Percentiles rank a stretch among this genome's conserved stretches.
Evolutionary conservation across 768 basidiomycete species (phyloP).

Genomic region (Termitomyces sp.): DNA sequence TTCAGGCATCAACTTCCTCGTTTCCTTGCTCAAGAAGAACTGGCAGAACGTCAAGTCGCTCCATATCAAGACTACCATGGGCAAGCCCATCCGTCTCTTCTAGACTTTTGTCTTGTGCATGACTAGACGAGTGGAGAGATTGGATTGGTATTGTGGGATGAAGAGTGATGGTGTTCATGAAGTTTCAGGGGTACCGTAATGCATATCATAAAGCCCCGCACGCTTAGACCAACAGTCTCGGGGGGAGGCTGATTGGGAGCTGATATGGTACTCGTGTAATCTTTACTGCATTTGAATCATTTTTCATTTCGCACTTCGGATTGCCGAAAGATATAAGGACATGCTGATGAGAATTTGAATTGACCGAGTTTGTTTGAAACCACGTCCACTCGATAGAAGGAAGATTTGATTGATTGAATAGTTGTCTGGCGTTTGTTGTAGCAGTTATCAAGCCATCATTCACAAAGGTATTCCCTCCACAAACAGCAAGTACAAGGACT

Average conservation of each 20-base stretch:
- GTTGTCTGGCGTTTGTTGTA: neutral
- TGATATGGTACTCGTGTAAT: constrained; percentile 40
- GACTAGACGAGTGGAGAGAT: constrained; percentile 4
- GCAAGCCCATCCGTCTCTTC: constrained; percentile 94
- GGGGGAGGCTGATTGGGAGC: constrained; percentile 85
- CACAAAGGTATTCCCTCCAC: neutral
- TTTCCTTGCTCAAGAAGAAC: constrained; percentile 98
- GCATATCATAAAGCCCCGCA: constrained; percentile 97
- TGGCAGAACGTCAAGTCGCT: constrained; percentile 99
- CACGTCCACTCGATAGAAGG: too few relatives aligned
- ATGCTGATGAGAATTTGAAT: neutral
- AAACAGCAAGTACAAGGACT: neutral
- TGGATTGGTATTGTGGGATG: constrained; percentile 5
- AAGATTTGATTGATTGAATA: too few relatives aligned
- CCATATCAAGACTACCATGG: constrained; percentile 99
- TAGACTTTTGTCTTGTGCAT: constrained; percentile 29
- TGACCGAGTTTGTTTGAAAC: too few relatives aligned
- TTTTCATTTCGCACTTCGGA: neutral
- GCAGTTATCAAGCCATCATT: neutral
- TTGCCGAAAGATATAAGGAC: neutral
- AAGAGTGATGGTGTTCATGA: constrained; percentile 15
- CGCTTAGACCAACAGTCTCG: constrained; percentile 93
- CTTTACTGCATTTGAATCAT: neutral
- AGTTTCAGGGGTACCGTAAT: constrained; percentile 41
- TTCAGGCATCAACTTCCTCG: constrained; percentile 98